Conservation (phyloP, 352 stramenopile genomes). For the Pythium apleroticum region DNA sequence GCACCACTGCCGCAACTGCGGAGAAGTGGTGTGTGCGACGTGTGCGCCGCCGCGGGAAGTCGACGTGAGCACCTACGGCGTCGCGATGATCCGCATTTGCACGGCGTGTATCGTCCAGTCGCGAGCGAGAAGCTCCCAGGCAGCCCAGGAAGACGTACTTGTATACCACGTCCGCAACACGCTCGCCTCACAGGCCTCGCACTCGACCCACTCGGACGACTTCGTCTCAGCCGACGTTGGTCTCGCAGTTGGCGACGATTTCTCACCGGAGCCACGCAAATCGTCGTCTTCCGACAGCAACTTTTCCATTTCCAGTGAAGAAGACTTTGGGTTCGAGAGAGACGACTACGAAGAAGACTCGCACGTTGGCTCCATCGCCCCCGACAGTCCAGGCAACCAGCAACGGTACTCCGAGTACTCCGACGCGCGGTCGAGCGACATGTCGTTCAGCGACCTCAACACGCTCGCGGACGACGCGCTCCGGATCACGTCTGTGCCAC, state of each 20-base stretch:
- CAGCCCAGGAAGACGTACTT: conserved; percentile 34
- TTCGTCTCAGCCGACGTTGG: not conserved
- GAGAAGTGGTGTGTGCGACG: conserved; percentile 70
- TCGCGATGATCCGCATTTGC: conserved; percentile 57
- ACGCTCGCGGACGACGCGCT: conserved; percentile 42
- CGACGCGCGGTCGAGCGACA: conserved; percentile 48
- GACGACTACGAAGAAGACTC: conserved; percentile 17
- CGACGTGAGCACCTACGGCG: conserved; percentile 34
- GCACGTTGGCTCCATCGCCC: conserved; percentile 11
- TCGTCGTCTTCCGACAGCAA: conserved; percentile 26
- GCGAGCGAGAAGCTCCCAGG: conserved; percentile 22
- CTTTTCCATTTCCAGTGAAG: conserved; percentile 30
- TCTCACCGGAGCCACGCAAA: not conserved
- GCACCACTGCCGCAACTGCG: conserved; percentile 73
- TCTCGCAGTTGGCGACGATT: conserved; percentile 5
- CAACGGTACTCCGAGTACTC: conserved; percentile 28
- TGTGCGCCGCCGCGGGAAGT: conserved; percentile 62
- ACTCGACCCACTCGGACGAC: conserved; percentile 38
- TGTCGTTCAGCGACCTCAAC: conserved; percentile 64
- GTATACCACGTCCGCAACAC: conserved; percentile 44
- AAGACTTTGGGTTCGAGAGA: conserved; percentile 5
- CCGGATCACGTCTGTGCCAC: conserved; percentile 27
- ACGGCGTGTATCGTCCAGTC: conserved; percentile 62
- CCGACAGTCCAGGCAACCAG: not conserved
- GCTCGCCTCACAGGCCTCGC: conserved; percentile 22